These are phyloP conservation scores for Chrysopogon serrulatus DNA, from an alignment of 176 grass and related monocot genomes.

Conservation along the genomic window DNA sequence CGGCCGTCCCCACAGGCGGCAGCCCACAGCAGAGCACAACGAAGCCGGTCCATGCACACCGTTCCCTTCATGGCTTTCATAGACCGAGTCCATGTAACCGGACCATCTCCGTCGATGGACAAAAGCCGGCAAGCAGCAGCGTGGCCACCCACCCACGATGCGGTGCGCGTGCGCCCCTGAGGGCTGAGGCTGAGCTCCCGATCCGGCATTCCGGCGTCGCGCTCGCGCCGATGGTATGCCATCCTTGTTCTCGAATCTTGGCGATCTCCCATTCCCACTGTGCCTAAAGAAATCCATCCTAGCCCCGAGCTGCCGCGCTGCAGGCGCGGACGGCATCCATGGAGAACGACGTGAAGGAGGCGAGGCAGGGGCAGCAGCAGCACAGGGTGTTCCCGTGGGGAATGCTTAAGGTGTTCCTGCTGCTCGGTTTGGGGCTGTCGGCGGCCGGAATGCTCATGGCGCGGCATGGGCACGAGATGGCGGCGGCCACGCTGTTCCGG, in stretches of 20 bases:
- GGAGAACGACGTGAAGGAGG: slow-evolving; percentile 66
- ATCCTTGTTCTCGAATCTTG: slow-evolving; percentile 24
- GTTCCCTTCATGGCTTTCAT: not conserved
- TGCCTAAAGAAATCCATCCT: not conserved
- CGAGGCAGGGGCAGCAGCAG: slow-evolving; percentile 36
- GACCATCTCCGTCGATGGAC: not conserved
- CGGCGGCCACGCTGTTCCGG: slow-evolving; percentile 49
- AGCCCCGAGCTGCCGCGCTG: slow-evolving; percentile 21
- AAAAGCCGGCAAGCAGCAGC: not conserved
- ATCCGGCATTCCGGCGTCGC: slow-evolving; percentile 7
- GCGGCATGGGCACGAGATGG: slow-evolving; percentile 28
- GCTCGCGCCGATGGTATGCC: slow-evolving; percentile 21
- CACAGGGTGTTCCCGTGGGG: slow-evolving; percentile 34
- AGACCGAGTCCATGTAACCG: not conserved
- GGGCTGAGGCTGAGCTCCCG: not conserved
- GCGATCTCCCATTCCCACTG: not conserved
- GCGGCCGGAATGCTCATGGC: slow-evolving; percentile 67
- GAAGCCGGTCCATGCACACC: not conserved
- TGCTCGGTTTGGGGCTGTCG: slow-evolving; percentile 67
- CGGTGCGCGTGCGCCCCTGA: not conserved
- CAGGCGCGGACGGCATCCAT: slow-evolving; percentile 58
- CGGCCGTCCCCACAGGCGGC: too few species aligned
- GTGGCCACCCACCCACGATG: not conserved
- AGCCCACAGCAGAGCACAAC: not conserved
- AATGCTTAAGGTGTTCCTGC: slow-evolving; percentile 65